Percentiles rank a stretch among this genome's conserved stretches.
phyloP scores from a whole-genome alignment of 2,329 filamentous ascomycete genomes.

The Lanzia echinophila region DNA sequence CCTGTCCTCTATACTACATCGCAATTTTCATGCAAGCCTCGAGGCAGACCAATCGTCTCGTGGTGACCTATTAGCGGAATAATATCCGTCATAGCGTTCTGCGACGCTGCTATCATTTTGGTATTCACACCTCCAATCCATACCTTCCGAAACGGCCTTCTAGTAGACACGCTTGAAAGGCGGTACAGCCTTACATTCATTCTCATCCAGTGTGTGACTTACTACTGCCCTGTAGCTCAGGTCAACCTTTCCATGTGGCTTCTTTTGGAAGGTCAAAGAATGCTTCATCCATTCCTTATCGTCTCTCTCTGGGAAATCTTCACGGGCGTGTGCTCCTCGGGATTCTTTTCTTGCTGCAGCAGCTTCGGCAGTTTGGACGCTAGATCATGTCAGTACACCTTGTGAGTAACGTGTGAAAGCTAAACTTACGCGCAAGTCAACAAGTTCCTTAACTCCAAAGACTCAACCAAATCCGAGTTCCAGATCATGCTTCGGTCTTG shows the following conservation, averaged over 20 bases:
- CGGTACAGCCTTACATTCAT: slow-evolving; percentile 91
- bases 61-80: background rate
- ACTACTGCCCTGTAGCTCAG: slow-evolving; percentile 81
- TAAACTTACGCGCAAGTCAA: slow-evolving; percentile 82
- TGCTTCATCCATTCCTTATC: slow-evolving; percentile 99
- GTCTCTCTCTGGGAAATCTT: slow-evolving; percentile 93
- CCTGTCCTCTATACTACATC: background rate
- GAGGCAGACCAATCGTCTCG: background rate
- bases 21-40: background rate
- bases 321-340: slow-evolving; percentile 91
- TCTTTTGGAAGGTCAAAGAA: slow-evolving; percentile 91
- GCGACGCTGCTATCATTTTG: background rate
- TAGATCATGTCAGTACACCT: slow-evolving; percentile 29
- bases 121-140: background rate
- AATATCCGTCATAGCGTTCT: background rate
- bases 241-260: slow-evolving; percentile 80
- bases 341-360: slow-evolving; percentile 96
- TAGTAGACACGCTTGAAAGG: slow-evolving; percentile 95
- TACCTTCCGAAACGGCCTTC: slow-evolving; percentile 3
- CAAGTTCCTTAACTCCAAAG: slow-evolving; percentile 88
- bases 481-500: slow-evolving; percentile 99
- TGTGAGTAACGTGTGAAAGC: background rate
- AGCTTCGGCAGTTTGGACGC: slow-evolving; percentile 81
- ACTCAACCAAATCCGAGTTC: slow-evolving; percentile 97
- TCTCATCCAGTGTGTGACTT: slow-evolving; percentile 79